phyloP scores from a whole-genome alignment of 345 rosid species.

The Citrus glauca region DNA sequence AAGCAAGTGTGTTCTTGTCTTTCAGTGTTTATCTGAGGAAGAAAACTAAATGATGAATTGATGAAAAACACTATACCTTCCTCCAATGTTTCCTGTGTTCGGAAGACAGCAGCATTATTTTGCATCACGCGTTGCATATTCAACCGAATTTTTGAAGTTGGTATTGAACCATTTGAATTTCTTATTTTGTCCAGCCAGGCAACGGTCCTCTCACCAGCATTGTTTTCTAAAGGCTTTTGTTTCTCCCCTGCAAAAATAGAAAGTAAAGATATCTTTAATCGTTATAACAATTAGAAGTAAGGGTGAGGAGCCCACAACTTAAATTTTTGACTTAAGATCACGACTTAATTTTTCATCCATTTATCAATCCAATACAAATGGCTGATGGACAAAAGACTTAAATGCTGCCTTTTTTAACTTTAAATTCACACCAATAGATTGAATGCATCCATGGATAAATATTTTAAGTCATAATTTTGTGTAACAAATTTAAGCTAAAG shows the following conservation, averaged over 20 bases:
- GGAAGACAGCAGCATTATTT: conserved; percentile 97
- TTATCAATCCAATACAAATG: too few relatives aligned
- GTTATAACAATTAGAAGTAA: background rate
- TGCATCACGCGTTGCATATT: conserved; percentile 99
- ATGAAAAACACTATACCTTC: conserved; percentile 51
- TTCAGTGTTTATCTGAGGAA: background rate
- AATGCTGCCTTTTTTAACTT: too few relatives aligned
- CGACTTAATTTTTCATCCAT: too few relatives aligned
- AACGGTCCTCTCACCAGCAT: conserved; percentile 87
- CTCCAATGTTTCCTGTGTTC: conserved; percentile 95
- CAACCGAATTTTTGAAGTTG: conserved; percentile 80
- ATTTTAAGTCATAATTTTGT: too few relatives aligned
- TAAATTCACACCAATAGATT: too few relatives aligned
- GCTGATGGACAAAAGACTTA: too few relatives aligned
- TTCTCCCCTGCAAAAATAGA: conserved; percentile 57
- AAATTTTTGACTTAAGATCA: too few relatives aligned
- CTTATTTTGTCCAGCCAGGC: conserved; percentile 92
- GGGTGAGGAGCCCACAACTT: too few relatives aligned
- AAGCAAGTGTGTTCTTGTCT: background rate
- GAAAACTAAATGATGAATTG: background rate
- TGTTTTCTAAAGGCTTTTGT: conserved; percentile 81
- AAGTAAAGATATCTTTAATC: background rate
- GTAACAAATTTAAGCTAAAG: too few relatives aligned
- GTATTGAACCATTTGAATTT: conserved; percentile 78
- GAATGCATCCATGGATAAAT: too few relatives aligned